These are phyloP conservation scores for Skeletonema grethae DNA, from an alignment of 108 stramenopile genomes.

Conservation along the genomic window DNA sequence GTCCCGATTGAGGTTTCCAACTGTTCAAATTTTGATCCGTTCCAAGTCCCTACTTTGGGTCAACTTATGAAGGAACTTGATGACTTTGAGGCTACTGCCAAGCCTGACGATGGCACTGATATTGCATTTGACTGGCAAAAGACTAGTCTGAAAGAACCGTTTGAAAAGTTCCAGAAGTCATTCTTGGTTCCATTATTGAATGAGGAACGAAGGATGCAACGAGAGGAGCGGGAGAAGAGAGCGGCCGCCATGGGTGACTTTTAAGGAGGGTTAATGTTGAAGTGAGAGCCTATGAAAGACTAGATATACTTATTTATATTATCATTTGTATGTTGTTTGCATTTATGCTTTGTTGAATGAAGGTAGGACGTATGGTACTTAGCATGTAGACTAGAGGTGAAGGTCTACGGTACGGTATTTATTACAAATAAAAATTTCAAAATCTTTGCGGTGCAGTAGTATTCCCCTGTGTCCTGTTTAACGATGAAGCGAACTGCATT, in stretches of 20 bases:
- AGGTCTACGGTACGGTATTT: too few relatives aligned
- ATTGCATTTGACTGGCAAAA: constrained; percentile 73
- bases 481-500: neutral
- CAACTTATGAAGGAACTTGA: constrained; percentile 80
- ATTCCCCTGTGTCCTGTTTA: too few relatives aligned
- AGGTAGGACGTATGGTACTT: too few relatives aligned
- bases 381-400: too few relatives aligned
- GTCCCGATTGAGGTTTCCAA: constrained; percentile 87
- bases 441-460: too few relatives aligned
- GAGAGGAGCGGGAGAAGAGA: constrained; percentile 67
- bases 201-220: constrained; percentile 58
- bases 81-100: constrained; percentile 38
- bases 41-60: constrained; percentile 81
- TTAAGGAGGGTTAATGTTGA: constrained; percentile 34
- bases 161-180: constrained; percentile 75
- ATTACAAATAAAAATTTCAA: too few relatives aligned
- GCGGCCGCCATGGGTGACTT: constrained; percentile 88
- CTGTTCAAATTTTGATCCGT: constrained; percentile 84
- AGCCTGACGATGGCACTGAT: constrained; percentile 1
- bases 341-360: too few relatives aligned
- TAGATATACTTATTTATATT: neutral
- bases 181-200: constrained; percentile 87
- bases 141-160: constrained; percentile 75
- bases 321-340: too few relatives aligned
- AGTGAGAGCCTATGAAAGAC: neutral